Conservation (phyloP, 768 basidiomycete species). For the Podaxis sp. region DNA sequence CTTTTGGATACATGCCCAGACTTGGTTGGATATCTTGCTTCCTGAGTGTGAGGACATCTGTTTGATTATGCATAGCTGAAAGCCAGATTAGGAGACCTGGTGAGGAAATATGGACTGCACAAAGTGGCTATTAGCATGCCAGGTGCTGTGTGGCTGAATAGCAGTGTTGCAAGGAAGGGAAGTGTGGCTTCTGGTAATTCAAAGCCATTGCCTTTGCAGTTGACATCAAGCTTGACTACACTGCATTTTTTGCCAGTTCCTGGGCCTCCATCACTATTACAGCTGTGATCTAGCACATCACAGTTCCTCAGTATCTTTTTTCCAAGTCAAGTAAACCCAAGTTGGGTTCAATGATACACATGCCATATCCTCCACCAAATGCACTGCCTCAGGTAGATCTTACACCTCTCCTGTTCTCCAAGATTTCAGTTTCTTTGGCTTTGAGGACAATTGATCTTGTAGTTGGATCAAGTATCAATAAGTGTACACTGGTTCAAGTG, state of each 20-base stretch:
- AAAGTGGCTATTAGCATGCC: constrained; percentile 39
- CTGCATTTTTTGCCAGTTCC: background rate
- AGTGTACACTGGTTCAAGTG: constrained; percentile 57
- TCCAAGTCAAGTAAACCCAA: constrained; percentile 12
- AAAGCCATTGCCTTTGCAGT: constrained; percentile 8
- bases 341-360: background rate
- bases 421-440: constrained; percentile 41
- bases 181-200: no score
- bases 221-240: constrained; percentile 1
- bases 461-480: constrained; percentile 29
- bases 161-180: constrained; percentile 2
- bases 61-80: constrained; percentile 78
- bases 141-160: constrained; percentile 13
- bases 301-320: constrained; percentile 20
- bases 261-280: background rate
- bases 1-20: no score
- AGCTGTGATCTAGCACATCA: no score
- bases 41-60: constrained; percentile 72
- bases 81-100: constrained; percentile 73
- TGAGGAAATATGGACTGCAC: constrained; percentile 42
- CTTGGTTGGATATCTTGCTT: constrained; percentile 38
- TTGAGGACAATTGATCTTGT: constrained; percentile 38
- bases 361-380: constrained; percentile 1
- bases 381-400: constrained; percentile 15
- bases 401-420: constrained; percentile 32